Evolutionary conservation across 805 yeast species (phyloP).

Genomic region (Kuraishia hungarica): DNA sequence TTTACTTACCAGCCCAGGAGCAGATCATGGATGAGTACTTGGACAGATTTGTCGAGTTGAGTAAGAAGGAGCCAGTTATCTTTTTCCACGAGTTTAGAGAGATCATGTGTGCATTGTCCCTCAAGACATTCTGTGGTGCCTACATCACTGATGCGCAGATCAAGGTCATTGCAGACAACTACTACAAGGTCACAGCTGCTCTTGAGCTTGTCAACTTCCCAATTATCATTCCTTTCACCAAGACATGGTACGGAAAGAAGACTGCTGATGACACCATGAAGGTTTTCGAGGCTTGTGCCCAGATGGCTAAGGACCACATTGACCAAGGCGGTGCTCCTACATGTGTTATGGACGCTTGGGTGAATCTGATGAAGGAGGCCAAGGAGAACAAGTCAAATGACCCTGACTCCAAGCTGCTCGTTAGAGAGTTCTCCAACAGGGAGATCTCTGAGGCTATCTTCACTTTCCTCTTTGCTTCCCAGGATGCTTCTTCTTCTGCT

Average conservation of each 20-base stretch:
- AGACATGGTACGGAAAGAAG: slow-evolving; percentile 95
- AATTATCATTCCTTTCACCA: slow-evolving; percentile 89
- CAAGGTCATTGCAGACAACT: slow-evolving; percentile 82
- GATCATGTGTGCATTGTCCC: slow-evolving; percentile 87
- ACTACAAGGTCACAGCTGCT: slow-evolving; percentile 89
- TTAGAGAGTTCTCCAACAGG: slow-evolving; percentile 79
- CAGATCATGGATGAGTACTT: slow-evolving; percentile 76
- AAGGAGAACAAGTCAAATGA: slow-evolving; percentile 37
- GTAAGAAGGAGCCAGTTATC: slow-evolving; percentile 55
- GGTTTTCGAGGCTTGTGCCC: slow-evolving; percentile 84
- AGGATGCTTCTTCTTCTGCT: slow-evolving; percentile 94
- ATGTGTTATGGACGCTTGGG: slow-evolving; percentile 96
- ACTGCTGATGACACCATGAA: slow-evolving; percentile 93
- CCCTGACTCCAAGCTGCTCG: slow-evolving; percentile 45
- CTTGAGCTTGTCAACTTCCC: slow-evolving; percentile 97
- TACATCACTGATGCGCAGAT: slow-evolving; percentile 91
- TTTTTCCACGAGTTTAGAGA: slow-evolving; percentile 95
- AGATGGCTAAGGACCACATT: slow-evolving; percentile 73
- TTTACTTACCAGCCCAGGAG: slow-evolving; percentile 82
- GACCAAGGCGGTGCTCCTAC: slow-evolving; percentile 68
- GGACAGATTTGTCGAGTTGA: slow-evolving; percentile 47
- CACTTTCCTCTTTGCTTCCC: slow-evolving; percentile 95
- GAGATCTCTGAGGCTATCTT: slow-evolving; percentile 96
- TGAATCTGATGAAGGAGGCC: slow-evolving; percentile 74
- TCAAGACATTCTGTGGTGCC: slow-evolving; percentile 92